Conservation (phyloP, 2,329 filamentous ascomycete species). For the Fusarium scirpi region DNA sequence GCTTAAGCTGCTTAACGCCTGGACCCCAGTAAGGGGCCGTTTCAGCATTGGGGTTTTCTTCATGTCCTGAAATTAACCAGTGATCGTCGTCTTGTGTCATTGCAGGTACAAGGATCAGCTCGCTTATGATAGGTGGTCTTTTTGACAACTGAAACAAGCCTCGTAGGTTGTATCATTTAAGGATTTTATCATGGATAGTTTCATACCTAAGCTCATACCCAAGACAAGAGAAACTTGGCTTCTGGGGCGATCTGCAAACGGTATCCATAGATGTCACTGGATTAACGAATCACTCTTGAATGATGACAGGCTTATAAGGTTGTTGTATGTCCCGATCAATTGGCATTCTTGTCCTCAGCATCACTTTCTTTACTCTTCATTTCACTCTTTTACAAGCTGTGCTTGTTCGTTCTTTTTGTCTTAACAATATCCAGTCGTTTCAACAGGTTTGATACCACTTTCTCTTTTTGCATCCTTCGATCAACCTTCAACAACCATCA, state of each 20-base stretch:
- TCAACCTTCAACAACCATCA: constrained; percentile 10
- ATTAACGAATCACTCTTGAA: constrained; percentile 6
- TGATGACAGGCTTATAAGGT: constrained; percentile 38
- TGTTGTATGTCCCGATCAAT: background rate
- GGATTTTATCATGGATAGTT: constrained; percentile 36
- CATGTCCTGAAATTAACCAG: background rate
- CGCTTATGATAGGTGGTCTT: constrained; percentile 35
- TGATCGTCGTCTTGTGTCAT: constrained; percentile 5
- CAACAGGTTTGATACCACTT: constrained; percentile 43
- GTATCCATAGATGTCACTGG: constrained; percentile 8
- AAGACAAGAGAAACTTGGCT: constrained; percentile 3
- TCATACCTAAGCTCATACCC: constrained; percentile 39
- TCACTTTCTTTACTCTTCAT: constrained; percentile 30
- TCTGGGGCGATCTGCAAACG: constrained; percentile 1
- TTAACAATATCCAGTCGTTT: constrained; percentile 17
- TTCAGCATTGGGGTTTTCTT: constrained; percentile 16
- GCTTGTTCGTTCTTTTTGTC: constrained; percentile 41
- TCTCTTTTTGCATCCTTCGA: background rate
- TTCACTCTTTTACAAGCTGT: constrained; percentile 46
- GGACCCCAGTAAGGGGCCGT: constrained; percentile 30
- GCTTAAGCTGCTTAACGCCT: constrained; percentile 17
- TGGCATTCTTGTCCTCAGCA: constrained; percentile 30
- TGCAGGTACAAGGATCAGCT: constrained; percentile 1
- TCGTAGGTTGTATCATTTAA: constrained; percentile 31
- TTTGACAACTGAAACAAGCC: constrained; percentile 27